Evolutionary conservation across 176 grass and related monocot genomes (phyloP), one percentile per base, ranked within the genome.

Genomic region (Aegilops bicornis): DNA sequence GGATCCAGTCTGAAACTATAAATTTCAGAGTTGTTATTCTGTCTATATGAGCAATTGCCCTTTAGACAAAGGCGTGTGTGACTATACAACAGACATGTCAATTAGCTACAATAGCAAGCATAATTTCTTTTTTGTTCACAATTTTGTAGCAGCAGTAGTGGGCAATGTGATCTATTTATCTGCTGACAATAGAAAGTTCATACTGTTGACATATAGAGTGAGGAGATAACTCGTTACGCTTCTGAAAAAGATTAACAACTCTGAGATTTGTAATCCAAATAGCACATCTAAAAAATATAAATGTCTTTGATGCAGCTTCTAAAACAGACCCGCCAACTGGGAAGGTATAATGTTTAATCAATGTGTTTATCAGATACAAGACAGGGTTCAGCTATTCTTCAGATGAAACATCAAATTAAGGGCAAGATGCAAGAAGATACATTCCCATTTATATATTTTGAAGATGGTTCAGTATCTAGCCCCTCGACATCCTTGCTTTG

Each of bases 391-490:
- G 1, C 7, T 74, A 10, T 80, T 79, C 70, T 62, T 62, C 11
- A 30, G 30, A 33, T 82, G 63, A 67, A 81, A 24, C 5, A 6
- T 32, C 40, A 16, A 39, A 45, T 30, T 30, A 30, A 30, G 29
- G 29, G 29, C 29, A 64, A 83, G 74, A 94, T 37, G 17, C 56
- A 15, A 91, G 92, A 22, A 85, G 79, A 29, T 72, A 89, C 32
- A 71, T 86, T 64, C 90, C 95, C 25, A 72, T 97, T 73, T 94
- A 86, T 70, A 66, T 97, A 39, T 39, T 39, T 39, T 39, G 36
- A 39, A 39, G 36, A 39, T 39, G 36, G 36, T 39, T 39, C 36
- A 39, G 36, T 39, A 39, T 39, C 36, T 39, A 39, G 36, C 36
- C 36, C 36, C 36, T 39, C 36, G 7, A 39, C 36, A 39, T 39